A percentile compares a stretch with the other conserved stretches of the same genome.
phyloP scores from a whole-genome alignment of 805 yeast genomes.

The Nakazawaea anatomiae region DNA sequence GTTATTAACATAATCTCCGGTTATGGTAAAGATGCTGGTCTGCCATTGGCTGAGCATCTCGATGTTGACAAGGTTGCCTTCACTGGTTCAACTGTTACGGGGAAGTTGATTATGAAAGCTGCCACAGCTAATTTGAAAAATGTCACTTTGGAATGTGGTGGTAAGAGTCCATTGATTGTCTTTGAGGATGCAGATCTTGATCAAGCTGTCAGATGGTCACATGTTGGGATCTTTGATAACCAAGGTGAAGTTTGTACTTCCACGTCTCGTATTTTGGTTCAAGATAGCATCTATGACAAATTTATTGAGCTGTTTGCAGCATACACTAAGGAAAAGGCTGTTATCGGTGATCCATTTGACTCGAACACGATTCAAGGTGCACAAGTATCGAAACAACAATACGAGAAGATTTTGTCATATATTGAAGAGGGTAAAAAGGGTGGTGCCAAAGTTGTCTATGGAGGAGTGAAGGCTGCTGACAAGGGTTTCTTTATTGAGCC shows the following conservation, averaged over 20 bases:
- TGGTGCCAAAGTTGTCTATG: conserved; percentile 46
- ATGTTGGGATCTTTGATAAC: conserved; percentile 51
- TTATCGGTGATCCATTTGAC: conserved; percentile 40
- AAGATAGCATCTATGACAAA: conserved; percentile 47
- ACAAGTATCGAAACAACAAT: conserved; percentile 45
- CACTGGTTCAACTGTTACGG: conserved; percentile 49
- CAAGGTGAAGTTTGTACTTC: conserved; percentile 65
- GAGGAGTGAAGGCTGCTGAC: conserved; percentile 29
- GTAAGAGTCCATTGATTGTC: conserved; percentile 42
- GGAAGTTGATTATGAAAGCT: conserved; percentile 34
- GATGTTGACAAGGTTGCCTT: conserved; percentile 46
- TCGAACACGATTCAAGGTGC: conserved; percentile 45
- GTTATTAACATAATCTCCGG: conserved; percentile 42
- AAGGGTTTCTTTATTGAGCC: conserved; percentile 37
- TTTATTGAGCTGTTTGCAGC: conserved; percentile 33
- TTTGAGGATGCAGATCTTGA: conserved; percentile 43
- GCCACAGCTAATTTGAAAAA: conserved; percentile 42
- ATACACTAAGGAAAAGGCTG: conserved; percentile 28
- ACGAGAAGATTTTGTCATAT: conserved; percentile 38
- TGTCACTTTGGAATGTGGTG: conserved; percentile 47
- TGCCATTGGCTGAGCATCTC: conserved; percentile 38
- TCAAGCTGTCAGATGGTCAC: conserved; percentile 38
- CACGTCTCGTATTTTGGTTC: conserved; percentile 53
- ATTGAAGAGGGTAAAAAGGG: conserved; percentile 41
- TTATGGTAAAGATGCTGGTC: conserved; percentile 38